These are phyloP conservation scores for Artemisia annua DNA, from an alignment of 129 eudicot species.

Conservation along the genomic window DNA sequence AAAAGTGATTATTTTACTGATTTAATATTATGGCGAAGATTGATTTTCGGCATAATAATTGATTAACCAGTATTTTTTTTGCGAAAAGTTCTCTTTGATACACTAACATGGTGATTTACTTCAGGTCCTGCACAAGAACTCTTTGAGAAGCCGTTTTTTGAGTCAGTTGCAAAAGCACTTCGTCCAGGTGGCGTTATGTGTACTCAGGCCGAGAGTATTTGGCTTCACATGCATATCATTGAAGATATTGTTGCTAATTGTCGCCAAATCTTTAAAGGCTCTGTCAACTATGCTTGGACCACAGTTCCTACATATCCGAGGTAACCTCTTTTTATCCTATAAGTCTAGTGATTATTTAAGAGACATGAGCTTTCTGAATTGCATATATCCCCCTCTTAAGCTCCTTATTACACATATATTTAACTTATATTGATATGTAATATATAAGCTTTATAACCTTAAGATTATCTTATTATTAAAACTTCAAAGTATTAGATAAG, in stretches of 20 bases:
- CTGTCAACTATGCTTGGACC: conserved; percentile 97
- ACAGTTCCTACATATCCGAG: conserved; percentile 95
- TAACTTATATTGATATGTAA: too few relatives aligned
- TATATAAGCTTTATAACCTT: too few relatives aligned
- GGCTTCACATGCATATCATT: conserved; percentile 99
- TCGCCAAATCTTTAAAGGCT: conserved; percentile 89
- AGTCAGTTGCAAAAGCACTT: conserved; percentile 87
- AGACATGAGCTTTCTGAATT: too few relatives aligned
- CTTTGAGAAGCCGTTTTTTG: conserved; percentile 92
- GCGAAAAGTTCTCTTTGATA: background rate
- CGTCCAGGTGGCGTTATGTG: conserved; percentile 98
- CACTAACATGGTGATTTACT: conserved; percentile 14
- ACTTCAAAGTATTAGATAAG: too few relatives aligned
- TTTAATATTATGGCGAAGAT: too few relatives aligned
- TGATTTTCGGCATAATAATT: too few relatives aligned
- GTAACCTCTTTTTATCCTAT: conserved; percentile 26
- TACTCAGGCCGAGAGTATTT: conserved; percentile 97
- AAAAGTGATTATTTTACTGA: too few relatives aligned
- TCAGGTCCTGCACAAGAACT: conserved; percentile 98
- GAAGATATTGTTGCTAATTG: conserved; percentile 91
- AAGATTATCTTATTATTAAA: too few relatives aligned
- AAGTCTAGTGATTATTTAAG: background rate
- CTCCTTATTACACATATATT: too few relatives aligned
- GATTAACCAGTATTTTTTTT: too few relatives aligned
- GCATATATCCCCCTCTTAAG: too few relatives aligned